phyloP scores from a whole-genome alignment of 1,284 basidiomycete species.

The Rhodotorula sp. region DNA sequence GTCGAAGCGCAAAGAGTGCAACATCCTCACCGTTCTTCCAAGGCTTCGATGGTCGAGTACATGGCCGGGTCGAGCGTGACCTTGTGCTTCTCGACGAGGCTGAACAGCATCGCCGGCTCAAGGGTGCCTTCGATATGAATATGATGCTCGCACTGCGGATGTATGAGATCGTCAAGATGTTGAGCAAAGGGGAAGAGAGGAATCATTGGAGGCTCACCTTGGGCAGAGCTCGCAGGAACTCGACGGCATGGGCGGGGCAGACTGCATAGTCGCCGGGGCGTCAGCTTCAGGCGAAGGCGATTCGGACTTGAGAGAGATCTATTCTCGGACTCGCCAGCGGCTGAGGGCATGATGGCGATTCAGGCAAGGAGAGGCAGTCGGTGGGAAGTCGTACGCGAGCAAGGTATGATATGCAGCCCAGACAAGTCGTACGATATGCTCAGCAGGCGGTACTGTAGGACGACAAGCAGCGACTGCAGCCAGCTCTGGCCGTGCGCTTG shows the following conservation, averaged over 20 bases:
- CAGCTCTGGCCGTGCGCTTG: neutral
- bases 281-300: neutral
- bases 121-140: constrained; percentile 43
- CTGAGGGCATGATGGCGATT: too few species aligned
- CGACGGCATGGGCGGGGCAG: constrained; percentile 22
- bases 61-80: constrained; percentile 27
- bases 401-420: too few species aligned
- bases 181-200: neutral
- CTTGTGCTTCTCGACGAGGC: constrained; percentile 37
- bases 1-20: neutral
- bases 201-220: constrained; percentile 8
- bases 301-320: too few species aligned
- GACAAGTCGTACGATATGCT: too few species aligned
- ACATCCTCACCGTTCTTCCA: constrained; percentile 26
- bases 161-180: neutral
- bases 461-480: neutral
- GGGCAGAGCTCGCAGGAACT: constrained; percentile 27
- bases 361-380: too few species aligned
- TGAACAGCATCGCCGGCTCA: constrained; percentile 40
- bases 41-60: constrained; percentile 29
- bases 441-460: neutral
- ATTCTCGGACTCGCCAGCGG: too few species aligned
- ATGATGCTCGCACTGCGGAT: constrained; percentile 41
- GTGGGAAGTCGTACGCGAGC: too few species aligned
- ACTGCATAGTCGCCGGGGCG: neutral